Base-by-base conservation (phyloP, 495 filamentous ascomycete species). In the Penicillium canariense region DNA sequence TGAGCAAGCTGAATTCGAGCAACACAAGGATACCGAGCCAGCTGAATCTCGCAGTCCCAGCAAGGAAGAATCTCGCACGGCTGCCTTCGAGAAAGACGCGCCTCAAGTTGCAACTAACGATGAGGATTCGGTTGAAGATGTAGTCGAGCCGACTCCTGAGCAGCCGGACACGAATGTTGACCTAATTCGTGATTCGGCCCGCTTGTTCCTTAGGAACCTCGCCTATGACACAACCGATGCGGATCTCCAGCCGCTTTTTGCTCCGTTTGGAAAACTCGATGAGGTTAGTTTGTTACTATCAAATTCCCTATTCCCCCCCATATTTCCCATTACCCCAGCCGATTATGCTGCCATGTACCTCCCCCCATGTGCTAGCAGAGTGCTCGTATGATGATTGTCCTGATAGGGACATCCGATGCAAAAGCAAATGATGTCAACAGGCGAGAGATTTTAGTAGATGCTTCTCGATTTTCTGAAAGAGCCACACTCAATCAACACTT, bases 361-460 rank as follows among this genome's bases (percentile, higher is more conserved):
- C 49, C 18, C 15, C 34, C 15, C 22, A 49, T 52, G 20, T 52
- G 44, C 43, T 46, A 20, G 54, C 54, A 31, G 50, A 55, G 59
- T 60, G 63, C 68, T 80, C 78, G 73, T 66, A 79, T 92, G 93
- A 97, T 97, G 93, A 97, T 86, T 72, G 83, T 83, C 87, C 87
- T 84, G 93, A 96, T 97, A 97, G 94, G 94, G 94, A 97, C 93
- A 97, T 81, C 91, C 88, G 84, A 97, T 94, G 86, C 84, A 70
- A 74, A 72, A 26, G 82, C 82, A 82, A 43, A 67, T 87, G 85
- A 86, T 85, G 77, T 80, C 62, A 82, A 56, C 71, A 77, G 77
- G 79, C 62, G 83, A 81, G 81, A 77, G 77, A 84, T 86, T 87
- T 84, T 86, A 86, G 87, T 88, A 88, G 84, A 88, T 87, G 80